Conservation (phyloP, 2,329 filamentous ascomycete species). For the Corinectria fuckeliana region DNA sequence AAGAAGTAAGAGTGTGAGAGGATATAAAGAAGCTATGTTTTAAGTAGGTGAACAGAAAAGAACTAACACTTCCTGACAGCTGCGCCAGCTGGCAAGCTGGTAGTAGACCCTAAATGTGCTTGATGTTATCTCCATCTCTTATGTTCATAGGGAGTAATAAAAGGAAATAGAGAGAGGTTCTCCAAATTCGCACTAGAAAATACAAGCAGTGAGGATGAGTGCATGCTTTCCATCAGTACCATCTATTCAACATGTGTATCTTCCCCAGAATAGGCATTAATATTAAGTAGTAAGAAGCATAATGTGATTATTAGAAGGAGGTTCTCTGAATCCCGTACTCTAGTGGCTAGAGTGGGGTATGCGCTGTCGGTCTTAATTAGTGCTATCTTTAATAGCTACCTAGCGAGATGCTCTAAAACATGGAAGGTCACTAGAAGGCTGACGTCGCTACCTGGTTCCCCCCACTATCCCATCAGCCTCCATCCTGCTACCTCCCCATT, state of each 20-base stretch:
- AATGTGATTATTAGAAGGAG: background rate
- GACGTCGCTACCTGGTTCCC: conserved; percentile 3
- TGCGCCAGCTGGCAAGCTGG: background rate
- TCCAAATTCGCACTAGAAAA: no score
- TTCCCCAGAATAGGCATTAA: background rate
- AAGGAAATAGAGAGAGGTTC: background rate
- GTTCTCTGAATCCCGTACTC: background rate
- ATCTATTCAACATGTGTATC: background rate
- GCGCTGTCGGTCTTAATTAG: background rate
- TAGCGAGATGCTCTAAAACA: background rate
- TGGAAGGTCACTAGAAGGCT: no score
- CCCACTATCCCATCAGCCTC: conserved; percentile 9
- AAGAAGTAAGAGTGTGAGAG: background rate
- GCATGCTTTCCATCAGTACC: no score
- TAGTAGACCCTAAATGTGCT: background rate
- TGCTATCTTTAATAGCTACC: background rate
- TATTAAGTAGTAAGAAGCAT: background rate
- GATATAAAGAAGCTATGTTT: background rate
- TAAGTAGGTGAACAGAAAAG: background rate
- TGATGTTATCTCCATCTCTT: background rate
- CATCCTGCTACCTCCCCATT: background rate
- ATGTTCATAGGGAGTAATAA: no score
- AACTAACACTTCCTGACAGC: background rate
- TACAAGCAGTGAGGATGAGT: no score
- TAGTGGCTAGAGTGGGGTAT: background rate